Base-by-base conservation (phyloP, 768 basidiomycete genomes). In the Mycena olivaceomarginata region DNA sequence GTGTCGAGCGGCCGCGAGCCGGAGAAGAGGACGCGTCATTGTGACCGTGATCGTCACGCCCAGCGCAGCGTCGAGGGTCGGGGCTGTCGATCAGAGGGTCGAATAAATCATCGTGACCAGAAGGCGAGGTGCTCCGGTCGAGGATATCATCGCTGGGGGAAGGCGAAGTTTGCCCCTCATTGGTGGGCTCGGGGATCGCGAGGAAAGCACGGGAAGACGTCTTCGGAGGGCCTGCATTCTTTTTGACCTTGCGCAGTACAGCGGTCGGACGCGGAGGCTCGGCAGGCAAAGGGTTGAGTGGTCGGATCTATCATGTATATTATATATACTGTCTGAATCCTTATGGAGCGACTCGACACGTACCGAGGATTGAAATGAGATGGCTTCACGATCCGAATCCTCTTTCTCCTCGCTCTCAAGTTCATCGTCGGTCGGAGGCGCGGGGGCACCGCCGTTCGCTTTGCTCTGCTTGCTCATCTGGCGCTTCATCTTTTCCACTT, bases 1-100 rank as follows among this genome's bases (percentile, higher is more conserved):
- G 25, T 11, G 15, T 25, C 13, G 67, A 56, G 20, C 39, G 37
- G 8, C 20, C 31, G 20, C 67, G 67, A 31, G 11, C 22, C 20
- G 25, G 53, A 12, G 9, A 16, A 53, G 9, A 46, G 37, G 64
- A 46, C n/a, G 64, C 15, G 25, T 15, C 13, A 16, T 31, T 5
- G 59, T 60, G 59, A 60, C 59, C 12, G 59, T 60, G 59, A 60
- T n/a, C 31, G 59, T 60, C 59, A 60, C 59, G 59, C 59, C 15
- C 59, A 37, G 13, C 15, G 31, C 31, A 7, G 18, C 5, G 41
- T 6, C 13, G 45, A 0, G 43, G 5, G 20, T 41, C 20, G 6
- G 11, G 40, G 39, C 40, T 8, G 64, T 13, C 43, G 18, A n/a
- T 43, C 31, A 13, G 15, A n/a, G 59, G 15, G 13, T 16, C 59